Evolutionary conservation across 1,284 basidiomycete genomes (phyloP).

Genomic region (Singerocomus inundabilis): DNA sequence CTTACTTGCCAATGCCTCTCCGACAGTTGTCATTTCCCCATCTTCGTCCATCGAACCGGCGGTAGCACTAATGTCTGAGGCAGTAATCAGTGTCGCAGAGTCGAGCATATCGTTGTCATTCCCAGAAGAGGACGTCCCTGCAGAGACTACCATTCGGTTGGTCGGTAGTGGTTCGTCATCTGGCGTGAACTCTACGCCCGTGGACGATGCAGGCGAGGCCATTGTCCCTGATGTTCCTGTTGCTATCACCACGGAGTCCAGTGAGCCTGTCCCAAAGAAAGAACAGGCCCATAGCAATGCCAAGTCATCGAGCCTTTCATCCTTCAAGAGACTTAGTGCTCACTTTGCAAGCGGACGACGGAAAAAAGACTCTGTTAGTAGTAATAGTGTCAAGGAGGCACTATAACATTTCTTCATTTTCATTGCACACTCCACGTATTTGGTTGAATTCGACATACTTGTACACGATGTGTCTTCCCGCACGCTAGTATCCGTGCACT

Average conservation of each 20-base stretch:
- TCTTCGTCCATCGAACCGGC: constrained; percentile 13
- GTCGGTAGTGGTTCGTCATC: constrained; percentile 48
- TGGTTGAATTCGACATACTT: constrained; percentile 24
- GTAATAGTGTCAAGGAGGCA: constrained; percentile 31
- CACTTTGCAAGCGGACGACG: constrained; percentile 37
- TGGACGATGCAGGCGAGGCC: constrained; percentile 30
- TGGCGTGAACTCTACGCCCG: constrained; percentile 31
- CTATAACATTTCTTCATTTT: constrained; percentile 26
- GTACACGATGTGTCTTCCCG: constrained; percentile 18
- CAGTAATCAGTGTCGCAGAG: constrained; percentile 1
- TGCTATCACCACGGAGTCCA: constrained; percentile 16
- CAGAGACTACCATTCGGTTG: constrained; percentile 51
- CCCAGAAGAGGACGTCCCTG: constrained; percentile 10
- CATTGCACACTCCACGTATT: constrained; percentile 6
- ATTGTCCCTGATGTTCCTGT: constrained; percentile 29
- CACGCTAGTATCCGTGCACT: constrained; percentile 15
- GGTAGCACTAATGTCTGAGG: background rate
- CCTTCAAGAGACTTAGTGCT: constrained; percentile 54
- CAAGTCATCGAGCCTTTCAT: constrained; percentile 47
- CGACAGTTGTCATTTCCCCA: constrained; percentile 30
- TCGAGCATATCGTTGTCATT: constrained; percentile 4
- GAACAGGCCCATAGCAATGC: constrained; percentile 48
- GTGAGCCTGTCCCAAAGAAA: constrained; percentile 17
- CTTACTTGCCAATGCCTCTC: constrained; percentile 44
- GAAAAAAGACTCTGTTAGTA: constrained; percentile 54